Conservation (phyloP, 2,329 filamentous ascomycete species). For the Alternaria sp. region DNA sequence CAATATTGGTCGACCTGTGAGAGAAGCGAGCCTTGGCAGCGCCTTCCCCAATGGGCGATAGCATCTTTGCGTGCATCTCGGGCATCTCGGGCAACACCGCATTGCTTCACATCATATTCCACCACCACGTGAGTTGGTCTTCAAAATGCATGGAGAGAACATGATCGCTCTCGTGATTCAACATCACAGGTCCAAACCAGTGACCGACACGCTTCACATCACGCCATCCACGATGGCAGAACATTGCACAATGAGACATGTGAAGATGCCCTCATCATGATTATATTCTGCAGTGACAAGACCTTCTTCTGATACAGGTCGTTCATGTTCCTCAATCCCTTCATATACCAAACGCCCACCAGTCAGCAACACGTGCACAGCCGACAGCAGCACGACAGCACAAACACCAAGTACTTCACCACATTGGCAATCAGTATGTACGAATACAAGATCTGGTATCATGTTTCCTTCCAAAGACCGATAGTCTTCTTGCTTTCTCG, state of each 20-base stretch:
- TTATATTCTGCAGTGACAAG: background rate
- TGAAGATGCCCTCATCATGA: background rate
- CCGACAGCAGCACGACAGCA: background rate
- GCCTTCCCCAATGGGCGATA: slow-evolving; percentile 8
- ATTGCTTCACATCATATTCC: background rate
- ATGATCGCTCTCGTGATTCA: background rate
- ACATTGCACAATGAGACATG: background rate
- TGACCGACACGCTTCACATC: background rate
- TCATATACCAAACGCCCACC: background rate
- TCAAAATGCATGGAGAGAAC: background rate
- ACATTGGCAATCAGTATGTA: background rate
- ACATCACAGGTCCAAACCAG: background rate
- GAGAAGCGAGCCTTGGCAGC: slow-evolving; percentile 31
- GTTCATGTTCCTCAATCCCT: background rate
- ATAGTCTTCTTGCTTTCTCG: background rate
- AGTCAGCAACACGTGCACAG: background rate
- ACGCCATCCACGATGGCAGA: background rate
- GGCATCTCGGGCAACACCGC: background rate
- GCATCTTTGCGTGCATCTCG: background rate
- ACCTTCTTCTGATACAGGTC: background rate
- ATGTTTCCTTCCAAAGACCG: background rate
- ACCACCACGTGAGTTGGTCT: background rate
- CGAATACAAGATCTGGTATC: background rate
- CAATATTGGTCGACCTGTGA: slow-evolving; percentile 11
- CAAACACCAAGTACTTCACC: slow-evolving; percentile 3